Evolutionary conservation across 2,329 filamentous ascomycete species (phyloP).

Genomic region (Colletotrichum viniferum): DNA sequence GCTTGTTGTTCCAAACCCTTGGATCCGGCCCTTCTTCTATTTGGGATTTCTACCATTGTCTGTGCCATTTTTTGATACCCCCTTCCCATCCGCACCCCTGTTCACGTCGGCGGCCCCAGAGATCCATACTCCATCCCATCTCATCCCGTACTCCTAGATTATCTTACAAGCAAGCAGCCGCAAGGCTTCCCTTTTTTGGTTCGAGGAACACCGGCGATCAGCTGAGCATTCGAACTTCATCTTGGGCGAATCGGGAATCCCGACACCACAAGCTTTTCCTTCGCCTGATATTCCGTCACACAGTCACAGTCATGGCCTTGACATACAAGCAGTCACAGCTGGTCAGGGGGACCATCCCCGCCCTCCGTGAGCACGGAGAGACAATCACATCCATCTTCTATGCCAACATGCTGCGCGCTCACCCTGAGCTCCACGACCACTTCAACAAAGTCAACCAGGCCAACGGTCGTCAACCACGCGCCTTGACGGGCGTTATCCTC

Average conservation of each 20-base stretch:
- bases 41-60: not conserved
- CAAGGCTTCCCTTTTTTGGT: not conserved
- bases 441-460: conserved; percentile 59
- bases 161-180: not conserved
- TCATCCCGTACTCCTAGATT: not conserved
- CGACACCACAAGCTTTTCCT: not conserved
- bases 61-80: conserved; percentile 5
- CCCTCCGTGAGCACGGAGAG: conserved; percentile 69
- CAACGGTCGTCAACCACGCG: conserved; percentile 27
- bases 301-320: conserved; percentile 38
- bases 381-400: conserved; percentile 77
- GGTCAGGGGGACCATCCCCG: conserved; percentile 73
- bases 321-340: conserved; percentile 63
- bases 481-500: conserved; percentile 51
- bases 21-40: not conserved
- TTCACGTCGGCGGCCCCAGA: not conserved
- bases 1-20: not conserved
- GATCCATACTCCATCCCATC: conserved; percentile 7
- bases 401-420: conserved; percentile 66
- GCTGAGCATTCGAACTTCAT: not conserved
- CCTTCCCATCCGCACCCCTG: not conserved
- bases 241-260: not conserved
- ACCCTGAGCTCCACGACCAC: conserved; percentile 70
- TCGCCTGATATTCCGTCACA: not conserved
- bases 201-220: not conserved